Conservation (phyloP, 257 asterid genomes). For the Salvia rosmarinus region DNA sequence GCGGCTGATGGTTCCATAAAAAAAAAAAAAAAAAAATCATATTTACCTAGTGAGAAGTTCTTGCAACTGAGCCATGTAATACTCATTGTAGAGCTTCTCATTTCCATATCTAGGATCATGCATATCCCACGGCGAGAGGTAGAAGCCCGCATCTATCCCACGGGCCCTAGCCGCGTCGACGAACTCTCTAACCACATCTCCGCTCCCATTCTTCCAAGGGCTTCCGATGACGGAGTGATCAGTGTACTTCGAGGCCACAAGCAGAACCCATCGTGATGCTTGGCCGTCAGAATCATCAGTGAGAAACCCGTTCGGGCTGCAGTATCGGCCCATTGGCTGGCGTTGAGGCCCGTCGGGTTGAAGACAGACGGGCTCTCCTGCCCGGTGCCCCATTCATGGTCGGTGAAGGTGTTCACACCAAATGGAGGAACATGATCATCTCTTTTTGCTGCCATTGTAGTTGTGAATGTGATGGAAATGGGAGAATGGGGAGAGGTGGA, state of each 20-base stretch:
- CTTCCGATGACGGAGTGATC: slow-evolving; percentile 76
- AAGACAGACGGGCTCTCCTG: slow-evolving; percentile 67
- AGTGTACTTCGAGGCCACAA: slow-evolving; percentile 93
- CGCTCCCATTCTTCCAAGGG: slow-evolving; percentile 73
- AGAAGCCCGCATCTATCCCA: slow-evolving; percentile 69
- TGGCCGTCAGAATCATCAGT: slow-evolving; percentile 74
- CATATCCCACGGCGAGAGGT: slow-evolving; percentile 94
- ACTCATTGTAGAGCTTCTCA: slow-evolving; percentile 67
- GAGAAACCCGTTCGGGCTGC: slow-evolving; percentile 70
- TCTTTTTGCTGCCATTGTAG: slow-evolving; percentile 91
- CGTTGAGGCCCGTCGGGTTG: slow-evolving; percentile 62
- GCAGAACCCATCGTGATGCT: slow-evolving; percentile 96
- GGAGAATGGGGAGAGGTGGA: slow-evolving; percentile 88
- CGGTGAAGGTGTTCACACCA: slow-evolving; percentile 85
- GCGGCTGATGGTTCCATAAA: no score
- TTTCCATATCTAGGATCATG: slow-evolving; percentile 79
- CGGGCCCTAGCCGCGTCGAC: slow-evolving; percentile 62
- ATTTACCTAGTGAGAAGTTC: slow-evolving; percentile 76
- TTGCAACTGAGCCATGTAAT: slow-evolving; percentile 88
- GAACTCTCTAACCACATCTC: slow-evolving; percentile 75
- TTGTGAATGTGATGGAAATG: slow-evolving; percentile 73
- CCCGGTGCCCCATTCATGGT: slow-evolving; percentile 91
- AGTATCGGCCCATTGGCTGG: slow-evolving; percentile 80
- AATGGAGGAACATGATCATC: slow-evolving; percentile 81
- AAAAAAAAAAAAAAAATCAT: no score